Percentiles rank a stretch among this genome's conserved stretches.
Evolutionary conservation across 257 asterid species (phyloP).

Genomic region (Prunella vulgaris): DNA sequence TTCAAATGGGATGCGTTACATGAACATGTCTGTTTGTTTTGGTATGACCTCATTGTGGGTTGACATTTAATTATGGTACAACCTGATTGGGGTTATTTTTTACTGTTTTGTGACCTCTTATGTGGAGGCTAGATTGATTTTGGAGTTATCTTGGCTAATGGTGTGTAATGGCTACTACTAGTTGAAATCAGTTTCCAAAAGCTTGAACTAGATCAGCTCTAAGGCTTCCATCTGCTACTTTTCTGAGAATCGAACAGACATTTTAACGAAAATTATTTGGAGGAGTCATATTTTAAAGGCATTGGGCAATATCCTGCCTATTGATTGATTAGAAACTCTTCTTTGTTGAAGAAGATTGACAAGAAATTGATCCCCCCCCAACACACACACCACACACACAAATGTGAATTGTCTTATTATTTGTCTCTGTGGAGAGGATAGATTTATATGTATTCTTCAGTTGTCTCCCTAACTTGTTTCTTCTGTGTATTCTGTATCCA

Average conservation of each 20-base stretch:
- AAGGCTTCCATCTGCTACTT: background rate
- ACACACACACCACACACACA: no score
- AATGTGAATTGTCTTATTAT: no score
- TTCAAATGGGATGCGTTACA: background rate
- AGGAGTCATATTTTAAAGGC: no score
- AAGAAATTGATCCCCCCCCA: no score
- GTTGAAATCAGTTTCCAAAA: background rate
- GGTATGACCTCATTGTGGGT: background rate
- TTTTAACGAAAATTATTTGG: background rate
- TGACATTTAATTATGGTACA: background rate
- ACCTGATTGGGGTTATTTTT: background rate
- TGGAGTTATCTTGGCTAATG: background rate
- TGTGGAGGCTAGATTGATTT: background rate
- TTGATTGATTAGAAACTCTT: background rate
- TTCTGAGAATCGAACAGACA: background rate
- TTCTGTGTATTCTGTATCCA: background rate
- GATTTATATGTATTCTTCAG: background rate
- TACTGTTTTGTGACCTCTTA: background rate
- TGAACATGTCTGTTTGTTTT: background rate
- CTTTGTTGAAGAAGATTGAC: no score
- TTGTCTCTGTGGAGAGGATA: no score
- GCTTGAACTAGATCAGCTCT: background rate
- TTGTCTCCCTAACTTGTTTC: background rate
- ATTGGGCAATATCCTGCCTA: no score
- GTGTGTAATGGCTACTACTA: background rate